phyloP scores from a whole-genome alignment of 345 rosid genomes.

The Linum trigynum region DNA sequence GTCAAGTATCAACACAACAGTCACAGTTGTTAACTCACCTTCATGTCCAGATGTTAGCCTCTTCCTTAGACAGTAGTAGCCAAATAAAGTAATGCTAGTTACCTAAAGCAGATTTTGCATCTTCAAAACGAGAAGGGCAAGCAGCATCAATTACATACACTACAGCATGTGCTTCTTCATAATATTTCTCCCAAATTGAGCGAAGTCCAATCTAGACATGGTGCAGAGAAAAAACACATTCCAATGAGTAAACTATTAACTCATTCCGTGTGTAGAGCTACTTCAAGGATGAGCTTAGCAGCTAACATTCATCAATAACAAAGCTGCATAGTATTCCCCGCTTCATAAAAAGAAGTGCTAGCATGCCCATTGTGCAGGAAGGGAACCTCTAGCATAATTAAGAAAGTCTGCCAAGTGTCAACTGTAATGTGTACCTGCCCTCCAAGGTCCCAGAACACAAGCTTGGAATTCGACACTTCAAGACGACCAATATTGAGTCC shows the following conservation, averaged over 20 bases:
- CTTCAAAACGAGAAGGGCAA: conserved; percentile 90
- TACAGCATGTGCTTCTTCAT: conserved; percentile 96
- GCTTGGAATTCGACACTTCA: conserved; percentile 72
- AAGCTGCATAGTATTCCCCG: too few relatives aligned
- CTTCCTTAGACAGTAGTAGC: conserved; percentile 1
- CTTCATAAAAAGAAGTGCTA: too few relatives aligned
- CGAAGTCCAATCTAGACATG: conserved; percentile 77
- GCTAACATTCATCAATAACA: not conserved
- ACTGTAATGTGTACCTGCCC: conserved; percentile 59
- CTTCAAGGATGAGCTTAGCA: not conserved
- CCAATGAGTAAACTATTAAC: conserved; percentile 10
- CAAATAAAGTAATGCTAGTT: conserved; percentile 6
- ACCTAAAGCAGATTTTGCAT: conserved; percentile 91
- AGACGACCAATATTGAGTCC: conserved; percentile 94
- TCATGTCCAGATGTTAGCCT: not conserved
- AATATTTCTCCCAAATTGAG: conserved; percentile 98
- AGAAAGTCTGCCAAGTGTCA: not conserved
- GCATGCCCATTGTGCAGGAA: not conserved
- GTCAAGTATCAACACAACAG: conserved; percentile 13
- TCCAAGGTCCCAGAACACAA: conserved; percentile 95
- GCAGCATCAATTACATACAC: conserved; percentile 88
- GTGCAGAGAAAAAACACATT: conserved; percentile 4
- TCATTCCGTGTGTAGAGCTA: not conserved
- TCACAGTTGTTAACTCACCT: conserved; percentile 6
- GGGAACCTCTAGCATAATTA: not conserved